phyloP scores from a whole-genome alignment of 495 filamentous ascomycete genomes.

The Jackrogersella minutella region DNA sequence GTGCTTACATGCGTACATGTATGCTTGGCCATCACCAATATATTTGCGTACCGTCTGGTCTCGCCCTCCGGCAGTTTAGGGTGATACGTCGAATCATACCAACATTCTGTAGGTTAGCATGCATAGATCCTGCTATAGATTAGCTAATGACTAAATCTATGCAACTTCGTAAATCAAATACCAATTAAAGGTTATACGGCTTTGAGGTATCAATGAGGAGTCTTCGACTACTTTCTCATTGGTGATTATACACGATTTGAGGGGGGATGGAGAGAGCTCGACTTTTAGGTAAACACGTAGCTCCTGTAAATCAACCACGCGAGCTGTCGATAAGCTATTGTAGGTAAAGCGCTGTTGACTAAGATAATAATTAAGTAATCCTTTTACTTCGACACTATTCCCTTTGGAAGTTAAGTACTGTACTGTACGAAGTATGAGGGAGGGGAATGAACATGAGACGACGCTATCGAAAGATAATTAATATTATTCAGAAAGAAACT shows the following conservation, averaged over 20 bases:
- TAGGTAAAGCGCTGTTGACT: constrained; percentile 6
- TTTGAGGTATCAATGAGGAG: constrained; percentile 13
- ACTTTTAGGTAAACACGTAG: constrained; percentile 9
- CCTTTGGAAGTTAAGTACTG: neutral
- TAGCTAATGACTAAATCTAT: constrained; percentile 23
- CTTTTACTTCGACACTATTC: neutral
- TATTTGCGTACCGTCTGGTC: constrained; percentile 27
- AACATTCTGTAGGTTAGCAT: constrained; percentile 26
- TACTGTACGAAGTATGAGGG: too few relatives aligned
- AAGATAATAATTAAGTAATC: neutral
- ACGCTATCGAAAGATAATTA: constrained; percentile 1
- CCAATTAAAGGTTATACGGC: constrained; percentile 14
- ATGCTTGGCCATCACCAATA: constrained; percentile 28
- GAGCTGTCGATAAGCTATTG: neutral
- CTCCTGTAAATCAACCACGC: constrained; percentile 16
- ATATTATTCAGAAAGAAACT: neutral
- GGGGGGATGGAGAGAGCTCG: neutral
- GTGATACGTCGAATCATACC: constrained; percentile 33
- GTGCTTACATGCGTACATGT: constrained; percentile 5
- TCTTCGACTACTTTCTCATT: constrained; percentile 3
- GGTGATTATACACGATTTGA: constrained; percentile 8
- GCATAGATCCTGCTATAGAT: constrained; percentile 27
- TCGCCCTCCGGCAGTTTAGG: constrained; percentile 32
- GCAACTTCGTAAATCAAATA: constrained; percentile 20
- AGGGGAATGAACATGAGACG: too few relatives aligned